These are phyloP conservation scores for Lactarius psammicola DNA, from an alignment of 768 basidiomycete genomes.

Conservation along the genomic window DNA sequence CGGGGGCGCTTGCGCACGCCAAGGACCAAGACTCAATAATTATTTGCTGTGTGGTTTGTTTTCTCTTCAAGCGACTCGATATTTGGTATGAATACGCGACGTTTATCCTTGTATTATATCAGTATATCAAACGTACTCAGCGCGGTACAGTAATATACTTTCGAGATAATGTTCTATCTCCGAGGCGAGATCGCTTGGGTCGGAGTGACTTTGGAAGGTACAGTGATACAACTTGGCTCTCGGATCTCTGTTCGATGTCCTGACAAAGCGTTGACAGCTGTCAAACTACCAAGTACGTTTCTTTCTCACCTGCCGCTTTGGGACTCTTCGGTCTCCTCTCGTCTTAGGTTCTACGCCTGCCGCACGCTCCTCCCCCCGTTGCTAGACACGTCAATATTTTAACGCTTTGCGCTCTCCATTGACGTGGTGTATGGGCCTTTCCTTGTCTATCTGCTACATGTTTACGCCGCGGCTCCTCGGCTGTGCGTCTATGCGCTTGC, in stretches of 20 bases:
- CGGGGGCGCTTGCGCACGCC: constrained; percentile 13
- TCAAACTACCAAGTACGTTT: constrained; percentile 2
- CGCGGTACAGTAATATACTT: constrained; percentile 4
- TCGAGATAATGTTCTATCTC: constrained; percentile 4
- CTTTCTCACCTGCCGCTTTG: constrained; percentile 16
- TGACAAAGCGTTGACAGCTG: constrained; percentile 15
- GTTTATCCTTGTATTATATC: constrained; percentile 2
- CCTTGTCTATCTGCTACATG: not conserved
- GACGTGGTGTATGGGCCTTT: not conserved
- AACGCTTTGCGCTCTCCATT: not conserved
- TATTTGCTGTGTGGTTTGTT: not conserved
- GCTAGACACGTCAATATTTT: not conserved
- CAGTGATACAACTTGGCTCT: constrained; percentile 7
- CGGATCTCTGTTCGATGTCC: constrained; percentile 6
- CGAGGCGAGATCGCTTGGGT: not conserved
- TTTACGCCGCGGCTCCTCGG: not conserved
- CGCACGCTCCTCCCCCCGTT: not conserved
- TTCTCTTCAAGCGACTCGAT: not conserved
- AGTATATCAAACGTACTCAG: not conserved
- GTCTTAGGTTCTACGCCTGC: not conserved
- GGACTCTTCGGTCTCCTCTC: not conserved
- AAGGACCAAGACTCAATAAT: constrained; percentile 25
- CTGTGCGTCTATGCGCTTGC: not conserved
- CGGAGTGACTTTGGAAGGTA: constrained; percentile 4
- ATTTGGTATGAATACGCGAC: not conserved